Percentiles rank a stretch among this genome's conserved stretches.
Conservation (phyloP, 1,284 basidiomycete genomes). For the Leccinum ponderosum region DNA sequence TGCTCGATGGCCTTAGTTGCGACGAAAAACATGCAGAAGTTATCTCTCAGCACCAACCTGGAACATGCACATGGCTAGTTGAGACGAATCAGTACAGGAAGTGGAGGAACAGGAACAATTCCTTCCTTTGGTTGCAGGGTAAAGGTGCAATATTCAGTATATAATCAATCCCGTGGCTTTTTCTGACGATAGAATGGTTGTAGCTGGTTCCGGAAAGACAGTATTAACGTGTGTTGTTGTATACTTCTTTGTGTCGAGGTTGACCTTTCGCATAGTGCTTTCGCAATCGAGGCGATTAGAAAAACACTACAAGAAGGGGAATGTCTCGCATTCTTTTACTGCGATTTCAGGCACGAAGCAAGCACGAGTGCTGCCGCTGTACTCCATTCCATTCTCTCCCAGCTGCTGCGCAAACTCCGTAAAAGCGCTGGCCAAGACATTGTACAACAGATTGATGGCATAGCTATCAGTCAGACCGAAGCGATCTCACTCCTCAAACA, state of each 20-base stretch:
- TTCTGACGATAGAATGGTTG: not conserved
- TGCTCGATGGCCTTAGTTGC: not conserved
- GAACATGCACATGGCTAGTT: slow-evolving; percentile 7
- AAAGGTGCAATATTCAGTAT: not conserved
- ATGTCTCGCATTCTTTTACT: slow-evolving; percentile 7
- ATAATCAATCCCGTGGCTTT: not conserved
- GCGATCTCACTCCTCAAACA: not conserved
- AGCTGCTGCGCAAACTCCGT: not conserved
- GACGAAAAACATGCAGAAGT: not conserved
- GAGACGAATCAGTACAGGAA: not conserved
- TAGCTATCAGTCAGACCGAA: too few relatives aligned
- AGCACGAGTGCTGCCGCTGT: not conserved
- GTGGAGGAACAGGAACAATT: not conserved
- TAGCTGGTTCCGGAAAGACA: slow-evolving; percentile 3
- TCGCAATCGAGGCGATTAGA: not conserved
- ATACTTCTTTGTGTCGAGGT: not conserved
- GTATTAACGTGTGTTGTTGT: not conserved
- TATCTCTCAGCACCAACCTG: not conserved
- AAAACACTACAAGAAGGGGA: not conserved
- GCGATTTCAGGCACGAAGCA: slow-evolving; percentile 1
- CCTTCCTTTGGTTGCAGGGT: slow-evolving; percentile 10
- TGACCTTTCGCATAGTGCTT: not conserved
- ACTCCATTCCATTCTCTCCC: slow-evolving; percentile 8
- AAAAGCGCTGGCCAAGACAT: not conserved
- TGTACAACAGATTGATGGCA: too few relatives aligned